A percentile compares a stretch with the other conserved stretches of the same genome.
Evolutionary conservation across 2,329 filamentous ascomycete species (phyloP).

Genomic region (Penicillium sp.): DNA sequence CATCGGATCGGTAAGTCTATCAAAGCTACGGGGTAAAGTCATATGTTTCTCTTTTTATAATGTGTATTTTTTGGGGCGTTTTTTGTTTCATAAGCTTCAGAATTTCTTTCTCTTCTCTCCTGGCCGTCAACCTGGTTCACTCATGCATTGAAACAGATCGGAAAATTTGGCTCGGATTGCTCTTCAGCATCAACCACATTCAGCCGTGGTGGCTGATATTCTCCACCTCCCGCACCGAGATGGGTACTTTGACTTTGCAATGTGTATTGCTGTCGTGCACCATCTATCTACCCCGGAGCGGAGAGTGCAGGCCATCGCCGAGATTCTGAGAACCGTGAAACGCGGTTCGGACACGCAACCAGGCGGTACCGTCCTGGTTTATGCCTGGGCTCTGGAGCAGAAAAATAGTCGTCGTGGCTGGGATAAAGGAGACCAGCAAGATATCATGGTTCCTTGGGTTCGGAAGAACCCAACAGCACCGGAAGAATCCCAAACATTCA

Average conservation of each 20-base stretch:
- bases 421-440: constrained; percentile 80
- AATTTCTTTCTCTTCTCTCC: constrained; percentile 1
- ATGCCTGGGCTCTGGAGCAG: constrained; percentile 96
- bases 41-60: neutral
- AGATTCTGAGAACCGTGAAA: constrained; percentile 67
- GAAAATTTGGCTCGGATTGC: constrained; percentile 61
- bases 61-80: constrained; percentile 1
- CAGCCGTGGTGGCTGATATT: constrained; percentile 76
- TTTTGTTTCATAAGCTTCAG: constrained; percentile 9
- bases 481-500: constrained; percentile 59
- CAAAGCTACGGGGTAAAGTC: neutral
- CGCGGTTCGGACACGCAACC: constrained; percentile 18
- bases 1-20: constrained; percentile 71
- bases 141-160: constrained; percentile 46
- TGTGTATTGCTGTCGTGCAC: constrained; percentile 92
- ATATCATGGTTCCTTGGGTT: constrained; percentile 96
- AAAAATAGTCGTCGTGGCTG: constrained; percentile 81
- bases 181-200: constrained; percentile 58
- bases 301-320: constrained; percentile 69
- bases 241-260: constrained; percentile 74
- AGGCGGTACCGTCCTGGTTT: constrained; percentile 72
- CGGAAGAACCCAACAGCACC: constrained; percentile 48
- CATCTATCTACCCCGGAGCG: constrained; percentile 79
- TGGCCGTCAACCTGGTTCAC: constrained; percentile 5
- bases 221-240: constrained; percentile 76